Percentiles rank a stretch among this genome's conserved stretches.
phyloP scores from a whole-genome alignment of 805 yeast genomes.

The Hyphopichia homilentoma region DNA sequence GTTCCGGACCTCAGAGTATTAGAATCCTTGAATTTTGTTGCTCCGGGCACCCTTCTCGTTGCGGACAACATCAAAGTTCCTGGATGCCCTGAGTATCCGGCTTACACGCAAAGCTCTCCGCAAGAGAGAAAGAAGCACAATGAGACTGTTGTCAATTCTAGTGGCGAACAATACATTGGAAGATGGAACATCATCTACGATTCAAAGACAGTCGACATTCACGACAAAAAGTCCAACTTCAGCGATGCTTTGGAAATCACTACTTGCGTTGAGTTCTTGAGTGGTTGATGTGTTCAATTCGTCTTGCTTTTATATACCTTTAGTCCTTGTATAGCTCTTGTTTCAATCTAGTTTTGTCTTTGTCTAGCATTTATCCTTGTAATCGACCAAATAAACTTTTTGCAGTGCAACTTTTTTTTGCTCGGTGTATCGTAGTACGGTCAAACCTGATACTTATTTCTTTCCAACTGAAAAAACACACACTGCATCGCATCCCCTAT shows the following conservation, averaged over 20 bases:
- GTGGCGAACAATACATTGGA: slow-evolving; percentile 27
- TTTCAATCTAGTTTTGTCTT: not conserved
- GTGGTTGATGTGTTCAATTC: slow-evolving; percentile 14
- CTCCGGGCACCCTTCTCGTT: slow-evolving; percentile 34
- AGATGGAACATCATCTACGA: slow-evolving; percentile 42
- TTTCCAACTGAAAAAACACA: no score
- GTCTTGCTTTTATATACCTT: not conserved
- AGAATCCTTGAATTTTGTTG: slow-evolving; percentile 36
- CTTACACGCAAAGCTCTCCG: slow-evolving; percentile 37
- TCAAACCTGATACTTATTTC: no score
- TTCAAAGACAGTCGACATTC: slow-evolving; percentile 19
- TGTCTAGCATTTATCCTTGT: no score
- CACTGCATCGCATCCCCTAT: no score
- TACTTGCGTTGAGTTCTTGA: slow-evolving; percentile 23
- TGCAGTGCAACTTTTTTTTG: no score
- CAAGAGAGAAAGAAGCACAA: slow-evolving; percentile 31
- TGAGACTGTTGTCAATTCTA: slow-evolving; percentile 16
- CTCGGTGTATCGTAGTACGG: no score
- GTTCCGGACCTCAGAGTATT: slow-evolving; percentile 40
- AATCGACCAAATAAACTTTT: no score
- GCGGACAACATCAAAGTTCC: slow-evolving; percentile 36
- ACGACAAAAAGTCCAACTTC: slow-evolving; percentile 8
- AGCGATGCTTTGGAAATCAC: slow-evolving; percentile 32
- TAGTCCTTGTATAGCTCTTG: not conserved
- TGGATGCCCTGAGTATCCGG: slow-evolving; percentile 37